Percentiles rank a stretch among this genome's conserved stretches.
Evolutionary conservation across 2,329 filamentous ascomycete genomes (phyloP).

Genomic region (Pezizomycotina sp.): DNA sequence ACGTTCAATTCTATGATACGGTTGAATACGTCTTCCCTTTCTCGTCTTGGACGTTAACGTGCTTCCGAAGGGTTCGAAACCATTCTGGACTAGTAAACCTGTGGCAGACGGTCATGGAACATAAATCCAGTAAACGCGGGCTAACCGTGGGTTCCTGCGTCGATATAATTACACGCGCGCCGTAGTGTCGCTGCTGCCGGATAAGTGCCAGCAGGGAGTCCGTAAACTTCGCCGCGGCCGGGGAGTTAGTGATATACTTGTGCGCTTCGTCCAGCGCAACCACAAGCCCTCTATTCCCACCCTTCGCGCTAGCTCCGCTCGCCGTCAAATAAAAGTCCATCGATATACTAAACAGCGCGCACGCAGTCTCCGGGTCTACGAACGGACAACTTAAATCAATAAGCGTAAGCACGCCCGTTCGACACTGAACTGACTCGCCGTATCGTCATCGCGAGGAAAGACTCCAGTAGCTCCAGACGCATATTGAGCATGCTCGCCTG

Average conservation of each 20-base stretch:
- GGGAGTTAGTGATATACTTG: too few relatives aligned
- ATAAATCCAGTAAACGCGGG: slow-evolving; percentile 51
- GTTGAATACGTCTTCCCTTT: slow-evolving; percentile 31
- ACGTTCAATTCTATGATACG: slow-evolving; percentile 33
- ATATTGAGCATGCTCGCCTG: slow-evolving; percentile 23
- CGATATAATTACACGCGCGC: slow-evolving; percentile 49
- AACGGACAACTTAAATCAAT: slow-evolving; percentile 60
- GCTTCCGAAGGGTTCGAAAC: slow-evolving; percentile 32
- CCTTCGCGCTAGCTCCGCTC: slow-evolving; percentile 25
- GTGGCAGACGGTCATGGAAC: slow-evolving; percentile 53
- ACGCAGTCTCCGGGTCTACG: slow-evolving; percentile 48
- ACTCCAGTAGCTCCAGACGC: slow-evolving; percentile 24
- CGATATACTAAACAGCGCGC: slow-evolving; percentile 55
- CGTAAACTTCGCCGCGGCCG: too few relatives aligned
- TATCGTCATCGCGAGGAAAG: slow-evolving; percentile 21
- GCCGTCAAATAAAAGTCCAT: slow-evolving; percentile 49
- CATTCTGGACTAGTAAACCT: slow-evolving; percentile 52
- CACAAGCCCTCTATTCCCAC: slow-evolving; percentile 41
- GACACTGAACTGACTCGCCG: slow-evolving; percentile 13
- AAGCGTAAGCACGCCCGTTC: slow-evolving; percentile 42
- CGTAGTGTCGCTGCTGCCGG: slow-evolving; percentile 54
- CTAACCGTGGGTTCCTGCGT: slow-evolving; percentile 65
- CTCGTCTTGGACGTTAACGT: slow-evolving; percentile 24
- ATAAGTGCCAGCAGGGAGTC: slow-evolving; percentile 46
- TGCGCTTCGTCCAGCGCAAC: slow-evolving; percentile 64